Evolutionary conservation across 23 red algal genomes (phyloP).

Genomic region (Chondrus crispus): DNA sequence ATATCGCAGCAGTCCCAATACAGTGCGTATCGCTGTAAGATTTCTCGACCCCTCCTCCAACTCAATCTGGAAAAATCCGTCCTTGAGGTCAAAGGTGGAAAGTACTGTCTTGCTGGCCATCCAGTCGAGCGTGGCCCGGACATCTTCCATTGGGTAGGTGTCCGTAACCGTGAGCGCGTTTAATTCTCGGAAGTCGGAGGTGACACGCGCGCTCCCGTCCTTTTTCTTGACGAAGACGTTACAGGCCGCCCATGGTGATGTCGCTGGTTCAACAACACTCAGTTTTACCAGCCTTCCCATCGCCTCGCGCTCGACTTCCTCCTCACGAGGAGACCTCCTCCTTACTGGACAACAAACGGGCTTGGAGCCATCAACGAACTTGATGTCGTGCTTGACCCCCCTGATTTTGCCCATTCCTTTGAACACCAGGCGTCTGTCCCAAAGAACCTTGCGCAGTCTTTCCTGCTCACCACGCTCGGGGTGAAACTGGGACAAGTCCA

Average conservation of each 20-base stretch:
- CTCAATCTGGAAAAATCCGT: conserved; percentile 18
- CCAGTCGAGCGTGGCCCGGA: not conserved
- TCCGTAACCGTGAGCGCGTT: not conserved
- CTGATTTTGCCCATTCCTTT: not conserved
- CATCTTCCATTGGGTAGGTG: conserved; percentile 27
- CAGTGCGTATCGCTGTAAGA: conserved; percentile 29
- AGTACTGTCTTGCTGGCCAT: not conserved
- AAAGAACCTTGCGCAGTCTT: not conserved
- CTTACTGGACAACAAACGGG: not conserved
- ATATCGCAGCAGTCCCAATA: conserved; percentile 18
- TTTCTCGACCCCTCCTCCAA: not conserved
- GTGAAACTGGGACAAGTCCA: conserved; percentile 1
- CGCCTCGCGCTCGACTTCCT: not conserved
- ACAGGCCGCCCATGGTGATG: not conserved
- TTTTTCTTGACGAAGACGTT: conserved; percentile 30
- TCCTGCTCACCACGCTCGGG: not conserved
- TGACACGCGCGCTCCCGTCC: not conserved
- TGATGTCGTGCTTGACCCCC: not conserved
- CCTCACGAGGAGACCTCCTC: not conserved
- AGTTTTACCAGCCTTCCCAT: not conserved
- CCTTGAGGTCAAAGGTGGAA: conserved; percentile 13
- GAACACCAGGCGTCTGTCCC: not conserved
- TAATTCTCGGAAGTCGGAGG: conserved; percentile 31
- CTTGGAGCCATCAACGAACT: not conserved
- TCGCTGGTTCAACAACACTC: not conserved